A percentile compares a stretch with the other conserved stretches of the same genome.
phyloP scores from a whole-genome alignment of 2,329 filamentous ascomycete species.

The Monilinia laxa region DNA sequence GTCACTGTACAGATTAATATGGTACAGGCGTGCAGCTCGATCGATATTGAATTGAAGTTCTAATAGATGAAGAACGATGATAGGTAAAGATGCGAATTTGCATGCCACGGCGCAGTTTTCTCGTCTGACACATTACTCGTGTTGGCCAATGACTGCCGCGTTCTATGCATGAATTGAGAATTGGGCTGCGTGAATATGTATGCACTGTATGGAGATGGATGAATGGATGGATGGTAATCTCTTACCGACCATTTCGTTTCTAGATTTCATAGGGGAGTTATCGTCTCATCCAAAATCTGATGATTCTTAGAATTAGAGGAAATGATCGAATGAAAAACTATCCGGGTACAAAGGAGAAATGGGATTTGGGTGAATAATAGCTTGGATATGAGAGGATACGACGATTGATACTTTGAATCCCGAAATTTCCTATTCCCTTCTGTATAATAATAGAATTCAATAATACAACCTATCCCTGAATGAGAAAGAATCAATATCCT shows the following conservation, averaged over 20 bases:
- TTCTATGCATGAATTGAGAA: not conserved
- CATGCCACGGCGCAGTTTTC: not conserved
- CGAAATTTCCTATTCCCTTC: not conserved
- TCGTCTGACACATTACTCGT: conserved; percentile 17
- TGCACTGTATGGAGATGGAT: not conserved
- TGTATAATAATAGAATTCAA: not conserved
- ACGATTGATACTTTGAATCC: not conserved
- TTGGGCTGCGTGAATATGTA: too few relatives aligned
- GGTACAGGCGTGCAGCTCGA: not conserved
- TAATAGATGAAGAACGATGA: not conserved
- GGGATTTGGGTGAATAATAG: conserved; percentile 9
- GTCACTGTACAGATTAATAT: conserved; percentile 14
- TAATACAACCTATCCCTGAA: conserved; percentile 3
- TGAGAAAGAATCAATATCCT: not conserved
- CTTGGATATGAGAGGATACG: conserved; percentile 8
- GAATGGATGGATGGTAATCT: conserved; percentile 9
- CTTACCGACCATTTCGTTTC: not conserved
- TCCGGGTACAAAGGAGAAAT: not conserved
- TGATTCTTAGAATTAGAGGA: not conserved
- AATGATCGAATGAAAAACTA: not conserved
- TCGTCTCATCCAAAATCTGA: conserved; percentile 3
- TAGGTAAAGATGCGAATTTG: conserved; percentile 1
- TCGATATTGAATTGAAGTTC: not conserved
- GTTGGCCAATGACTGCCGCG: conserved; percentile 6
- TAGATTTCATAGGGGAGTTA: not conserved